Conservation (phyloP, 768 basidiomycete species). For the Flagelloscypha sp. region DNA sequence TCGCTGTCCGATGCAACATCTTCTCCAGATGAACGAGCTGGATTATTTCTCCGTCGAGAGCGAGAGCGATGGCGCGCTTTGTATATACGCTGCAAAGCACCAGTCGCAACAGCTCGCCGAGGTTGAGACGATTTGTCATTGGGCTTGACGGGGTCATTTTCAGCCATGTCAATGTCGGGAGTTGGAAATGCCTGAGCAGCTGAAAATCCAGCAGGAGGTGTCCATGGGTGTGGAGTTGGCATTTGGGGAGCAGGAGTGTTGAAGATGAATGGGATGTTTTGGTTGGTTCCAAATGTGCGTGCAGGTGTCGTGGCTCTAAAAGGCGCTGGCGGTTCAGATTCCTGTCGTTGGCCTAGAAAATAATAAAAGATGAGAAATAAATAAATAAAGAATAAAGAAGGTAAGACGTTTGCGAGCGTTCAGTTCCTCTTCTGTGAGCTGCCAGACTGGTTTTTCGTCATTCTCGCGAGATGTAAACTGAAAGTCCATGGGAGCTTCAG, state of each 20-base stretch:
- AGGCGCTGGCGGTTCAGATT: slow-evolving; percentile 23
- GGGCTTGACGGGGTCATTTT: slow-evolving; percentile 50
- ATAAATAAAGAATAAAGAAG: slow-evolving; percentile 15
- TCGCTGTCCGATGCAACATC: slow-evolving; percentile 39
- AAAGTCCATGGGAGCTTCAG: slow-evolving; percentile 85
- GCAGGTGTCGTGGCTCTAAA: slow-evolving; percentile 27
- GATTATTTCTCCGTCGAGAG: slow-evolving; percentile 18
- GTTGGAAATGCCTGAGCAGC: slow-evolving; percentile 52
- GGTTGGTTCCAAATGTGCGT: slow-evolving; percentile 57
- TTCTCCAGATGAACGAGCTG: slow-evolving; percentile 30
- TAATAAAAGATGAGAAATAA: slow-evolving; percentile 7
- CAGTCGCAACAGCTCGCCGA: slow-evolving; percentile 49
- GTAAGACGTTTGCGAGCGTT: slow-evolving; percentile 63
- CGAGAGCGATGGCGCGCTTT: slow-evolving; percentile 39
- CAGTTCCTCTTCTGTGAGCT: slow-evolving; percentile 31
- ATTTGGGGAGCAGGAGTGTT: slow-evolving; percentile 40
- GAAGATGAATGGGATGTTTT: slow-evolving; percentile 69
- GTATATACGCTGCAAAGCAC: slow-evolving; percentile 59
- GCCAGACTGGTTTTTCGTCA: slow-evolving; percentile 52
- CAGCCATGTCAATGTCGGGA: slow-evolving; percentile 69
- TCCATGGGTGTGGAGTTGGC: slow-evolving; percentile 48
- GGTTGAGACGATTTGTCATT: slow-evolving; percentile 27
- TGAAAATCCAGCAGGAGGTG: slow-evolving; percentile 53
- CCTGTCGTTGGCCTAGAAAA: slow-evolving; percentile 34
- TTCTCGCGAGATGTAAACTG: slow-evolving; percentile 68